Evolutionary conservation across 345 rosid species (phyloP).

Genomic region (Acer yangbiense): DNA sequence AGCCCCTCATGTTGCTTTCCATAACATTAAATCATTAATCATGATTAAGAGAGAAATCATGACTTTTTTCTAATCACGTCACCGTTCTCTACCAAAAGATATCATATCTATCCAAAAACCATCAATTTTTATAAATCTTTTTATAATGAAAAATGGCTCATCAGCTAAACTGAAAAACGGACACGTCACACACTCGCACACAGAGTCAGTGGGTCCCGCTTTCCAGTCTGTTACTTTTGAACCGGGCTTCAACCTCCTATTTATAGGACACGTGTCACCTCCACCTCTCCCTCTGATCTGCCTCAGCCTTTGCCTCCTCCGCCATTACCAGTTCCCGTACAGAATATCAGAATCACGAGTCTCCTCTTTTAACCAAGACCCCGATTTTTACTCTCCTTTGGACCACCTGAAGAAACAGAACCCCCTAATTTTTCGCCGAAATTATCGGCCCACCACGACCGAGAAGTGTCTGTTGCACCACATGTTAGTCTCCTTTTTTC

Average conservation of each 20-base stretch:
- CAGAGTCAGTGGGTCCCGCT: not conserved
- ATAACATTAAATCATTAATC: no score
- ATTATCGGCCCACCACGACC: constrained; percentile 25
- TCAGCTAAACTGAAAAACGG: not conserved
- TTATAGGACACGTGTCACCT: constrained; percentile 37
- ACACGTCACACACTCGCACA: constrained; percentile 10
- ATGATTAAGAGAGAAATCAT: no score
- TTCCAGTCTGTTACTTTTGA: constrained; percentile 34
- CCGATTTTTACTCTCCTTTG: constrained; percentile 6
- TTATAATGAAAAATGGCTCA: not conserved
- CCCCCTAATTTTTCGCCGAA: constrained; percentile 26
- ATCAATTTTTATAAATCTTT: no score
- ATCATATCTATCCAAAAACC: not conserved
- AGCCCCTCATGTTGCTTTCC: no score
- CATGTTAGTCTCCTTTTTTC: constrained; percentile 28
- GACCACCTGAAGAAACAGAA: constrained; percentile 29
- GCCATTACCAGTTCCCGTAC: not conserved
- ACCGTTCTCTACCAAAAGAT: no score
- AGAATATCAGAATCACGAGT: constrained; percentile 19
- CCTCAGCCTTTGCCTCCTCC: constrained; percentile 17
- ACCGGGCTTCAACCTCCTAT: constrained; percentile 10
- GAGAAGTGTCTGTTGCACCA: constrained; percentile 32
- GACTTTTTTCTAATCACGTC: no score
- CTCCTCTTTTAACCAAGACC: not conserved
- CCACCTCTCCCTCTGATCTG: constrained; percentile 17